Evolutionary conservation across 352 stramenopile species (phyloP).

Genomic region (Globisporangium irregulare): DNA sequence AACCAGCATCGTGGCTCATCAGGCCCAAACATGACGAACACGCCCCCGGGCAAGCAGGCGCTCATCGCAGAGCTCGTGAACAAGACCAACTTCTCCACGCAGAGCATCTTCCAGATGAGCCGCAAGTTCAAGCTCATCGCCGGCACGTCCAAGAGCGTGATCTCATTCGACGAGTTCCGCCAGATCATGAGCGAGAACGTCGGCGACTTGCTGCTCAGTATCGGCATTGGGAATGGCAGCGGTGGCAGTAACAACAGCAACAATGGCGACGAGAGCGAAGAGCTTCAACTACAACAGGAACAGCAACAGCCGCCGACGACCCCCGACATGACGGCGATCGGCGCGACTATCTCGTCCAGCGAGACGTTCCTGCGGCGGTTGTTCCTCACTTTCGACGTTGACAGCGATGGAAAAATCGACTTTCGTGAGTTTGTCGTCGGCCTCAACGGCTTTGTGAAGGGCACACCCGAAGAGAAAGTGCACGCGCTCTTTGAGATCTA

Average conservation of each 20-base stretch:
- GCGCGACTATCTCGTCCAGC: constrained; percentile 41
- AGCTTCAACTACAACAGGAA: background rate
- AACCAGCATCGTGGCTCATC: background rate
- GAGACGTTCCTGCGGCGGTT: constrained; percentile 42
- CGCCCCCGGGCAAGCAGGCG: constrained; percentile 30
- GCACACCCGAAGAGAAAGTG: constrained; percentile 39
- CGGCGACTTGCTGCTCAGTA: constrained; percentile 22
- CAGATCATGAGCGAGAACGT: constrained; percentile 39
- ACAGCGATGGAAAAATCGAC: constrained; percentile 44
- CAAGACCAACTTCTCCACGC: constrained; percentile 37
- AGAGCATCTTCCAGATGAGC: constrained; percentile 50
- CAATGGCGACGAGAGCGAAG: background rate
- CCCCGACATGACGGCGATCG: constrained; percentile 29
- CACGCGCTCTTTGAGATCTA: constrained; percentile 41
- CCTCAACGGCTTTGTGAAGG: constrained; percentile 38
- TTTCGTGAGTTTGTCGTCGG: constrained; percentile 52
- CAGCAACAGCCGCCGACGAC: background rate
- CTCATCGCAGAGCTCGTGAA: constrained; percentile 44
- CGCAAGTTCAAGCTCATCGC: constrained; percentile 51
- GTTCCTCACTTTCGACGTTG: constrained; percentile 40
- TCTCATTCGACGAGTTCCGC: constrained; percentile 40
- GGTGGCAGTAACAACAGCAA: background rate
- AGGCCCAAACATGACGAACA: background rate
- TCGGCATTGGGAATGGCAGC: constrained; percentile 14
- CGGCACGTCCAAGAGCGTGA: constrained; percentile 28